A percentile compares a stretch with the other conserved stretches of the same genome.
phyloP scores from a whole-genome alignment of 2,329 filamentous ascomycete species.

The Talaromyces sp. region DNA sequence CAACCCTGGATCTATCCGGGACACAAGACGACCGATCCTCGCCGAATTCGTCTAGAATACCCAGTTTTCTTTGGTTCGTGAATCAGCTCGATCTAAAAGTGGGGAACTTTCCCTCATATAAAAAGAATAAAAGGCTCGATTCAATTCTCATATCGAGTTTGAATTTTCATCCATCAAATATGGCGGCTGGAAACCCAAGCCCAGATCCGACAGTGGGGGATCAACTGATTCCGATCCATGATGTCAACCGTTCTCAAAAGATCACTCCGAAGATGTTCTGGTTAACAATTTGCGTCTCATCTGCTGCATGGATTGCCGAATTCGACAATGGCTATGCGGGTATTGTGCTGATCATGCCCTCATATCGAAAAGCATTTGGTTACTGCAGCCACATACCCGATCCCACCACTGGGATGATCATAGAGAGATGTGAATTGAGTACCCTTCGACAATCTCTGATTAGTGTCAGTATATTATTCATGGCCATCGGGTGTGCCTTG shows the following conservation, averaged over 20 bases:
- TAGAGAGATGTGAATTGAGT: constrained; percentile 21
- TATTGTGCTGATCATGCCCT: constrained; percentile 28
- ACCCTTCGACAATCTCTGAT: constrained; percentile 32
- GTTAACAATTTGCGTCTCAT: constrained; percentile 23
- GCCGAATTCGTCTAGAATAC: background rate
- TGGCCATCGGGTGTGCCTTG: constrained; percentile 25
- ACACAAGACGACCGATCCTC: background rate
- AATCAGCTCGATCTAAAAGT: too few species aligned
- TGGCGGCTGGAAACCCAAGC: background rate
- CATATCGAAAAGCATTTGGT: constrained; percentile 27
- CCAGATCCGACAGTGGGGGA: background rate
- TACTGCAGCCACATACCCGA: constrained; percentile 19
- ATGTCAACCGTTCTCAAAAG: background rate
- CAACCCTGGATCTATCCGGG: background rate
- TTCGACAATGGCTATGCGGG: constrained; percentile 29
- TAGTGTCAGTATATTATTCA: constrained; percentile 29
- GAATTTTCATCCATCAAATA: background rate
- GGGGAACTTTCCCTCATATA: background rate
- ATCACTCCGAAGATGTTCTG: constrained; percentile 16
- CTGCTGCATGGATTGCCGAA: constrained; percentile 27
- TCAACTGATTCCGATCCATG: background rate
- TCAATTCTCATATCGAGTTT: background rate
- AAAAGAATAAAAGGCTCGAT: background rate
- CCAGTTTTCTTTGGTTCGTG: background rate
- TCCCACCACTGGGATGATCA: constrained; percentile 4